A percentile compares a stretch with the other conserved stretches of the same genome.
phyloP scores from a whole-genome alignment of 1,139 yeast species.

The Wickerhamomyces sp. region DNA sequence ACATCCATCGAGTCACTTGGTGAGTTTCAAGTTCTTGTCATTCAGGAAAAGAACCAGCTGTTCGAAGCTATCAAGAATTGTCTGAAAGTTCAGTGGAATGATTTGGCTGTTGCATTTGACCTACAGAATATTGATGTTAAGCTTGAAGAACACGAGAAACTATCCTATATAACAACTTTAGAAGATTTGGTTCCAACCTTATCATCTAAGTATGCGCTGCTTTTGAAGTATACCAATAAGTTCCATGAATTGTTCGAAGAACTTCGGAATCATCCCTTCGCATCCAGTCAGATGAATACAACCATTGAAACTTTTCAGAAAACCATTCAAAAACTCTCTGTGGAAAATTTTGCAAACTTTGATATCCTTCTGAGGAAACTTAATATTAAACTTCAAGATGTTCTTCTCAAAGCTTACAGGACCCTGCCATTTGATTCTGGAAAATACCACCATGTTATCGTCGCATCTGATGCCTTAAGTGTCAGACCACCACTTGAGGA shows the following conservation, averaged over 20 bases:
- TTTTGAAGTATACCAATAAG: slow-evolving; percentile 19
- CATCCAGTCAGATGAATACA: slow-evolving; percentile 14
- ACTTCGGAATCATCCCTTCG: slow-evolving; percentile 31
- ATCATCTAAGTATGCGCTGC: slow-evolving; percentile 30
- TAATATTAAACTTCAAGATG: slow-evolving; percentile 34
- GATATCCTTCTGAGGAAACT: slow-evolving; percentile 34
- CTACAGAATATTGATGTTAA: slow-evolving; percentile 23
- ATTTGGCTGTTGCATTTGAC: slow-evolving; percentile 48
- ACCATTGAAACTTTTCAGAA: slow-evolving; percentile 35
- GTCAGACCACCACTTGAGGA: slow-evolving; percentile 38
- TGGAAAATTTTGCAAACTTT: slow-evolving; percentile 39
- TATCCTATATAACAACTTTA: slow-evolving; percentile 35
- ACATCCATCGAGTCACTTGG: slow-evolving; percentile 28
- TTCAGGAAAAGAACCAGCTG: slow-evolving; percentile 33
- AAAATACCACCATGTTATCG: slow-evolving; percentile 31
- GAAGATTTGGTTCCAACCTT: slow-evolving; percentile 36
- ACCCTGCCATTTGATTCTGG: not conserved
- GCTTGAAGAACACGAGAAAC: slow-evolving; percentile 36
- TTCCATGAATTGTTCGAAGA: slow-evolving; percentile 23
- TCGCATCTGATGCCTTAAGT: slow-evolving; percentile 38
- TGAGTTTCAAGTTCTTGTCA: slow-evolving; percentile 40
- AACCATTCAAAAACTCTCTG: slow-evolving; percentile 36
- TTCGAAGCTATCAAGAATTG: slow-evolving; percentile 29
- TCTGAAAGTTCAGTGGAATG: slow-evolving; percentile 47
- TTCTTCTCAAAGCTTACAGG: slow-evolving; percentile 34